Percentiles rank a stretch among this genome's conserved stretches.
These are phyloP conservation scores for Euryodendron excelsum DNA, from an alignment of 148 eudicot species.

Conservation along the genomic window DNA sequence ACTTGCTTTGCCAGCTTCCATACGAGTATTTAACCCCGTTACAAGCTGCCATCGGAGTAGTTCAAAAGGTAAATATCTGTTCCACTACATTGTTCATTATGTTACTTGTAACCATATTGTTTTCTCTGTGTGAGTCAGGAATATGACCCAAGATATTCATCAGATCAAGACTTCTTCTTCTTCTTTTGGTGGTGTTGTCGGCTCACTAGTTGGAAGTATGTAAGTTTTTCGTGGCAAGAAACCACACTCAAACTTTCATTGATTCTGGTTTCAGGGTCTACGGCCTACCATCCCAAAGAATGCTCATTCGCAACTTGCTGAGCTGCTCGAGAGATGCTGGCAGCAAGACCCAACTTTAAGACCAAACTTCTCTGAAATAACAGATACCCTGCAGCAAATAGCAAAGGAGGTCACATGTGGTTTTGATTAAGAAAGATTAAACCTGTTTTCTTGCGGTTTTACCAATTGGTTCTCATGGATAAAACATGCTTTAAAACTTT, in stretches of 20 bases:
- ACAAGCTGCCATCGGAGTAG: conserved; percentile 98
- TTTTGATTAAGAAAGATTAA: background rate
- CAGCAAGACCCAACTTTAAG: conserved; percentile 78
- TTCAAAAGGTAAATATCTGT: conserved; percentile 70
- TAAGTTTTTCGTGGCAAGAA: too few species aligned
- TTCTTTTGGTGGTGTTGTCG: background rate
- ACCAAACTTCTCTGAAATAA: conserved; percentile 86
- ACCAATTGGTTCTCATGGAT: background rate
- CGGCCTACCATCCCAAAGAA: conserved; percentile 88
- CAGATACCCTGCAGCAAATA: conserved; percentile 57
- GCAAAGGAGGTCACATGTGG: conserved; percentile 63
- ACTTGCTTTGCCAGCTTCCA: conserved; percentile 60
- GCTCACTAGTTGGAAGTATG: too few species aligned
- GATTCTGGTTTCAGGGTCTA: conserved; percentile 52
- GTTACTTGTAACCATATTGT: background rate
- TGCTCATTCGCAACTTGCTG: conserved; percentile 61
- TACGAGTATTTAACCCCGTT: conserved; percentile 93
- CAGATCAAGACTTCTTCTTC: background rate
- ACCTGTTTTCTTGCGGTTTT: background rate
- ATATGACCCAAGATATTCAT: background rate
- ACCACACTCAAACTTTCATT: background rate
- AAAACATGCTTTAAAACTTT: too few species aligned
- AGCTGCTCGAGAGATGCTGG: conserved; percentile 97
- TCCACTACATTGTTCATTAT: background rate
- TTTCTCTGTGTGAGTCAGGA: background rate